Evolutionary conservation across 371 early-diverging fungal genomes (phyloP), one percentile per base, ranked within the genome.

Genomic region (Blyttiomyces sp.): DNA sequence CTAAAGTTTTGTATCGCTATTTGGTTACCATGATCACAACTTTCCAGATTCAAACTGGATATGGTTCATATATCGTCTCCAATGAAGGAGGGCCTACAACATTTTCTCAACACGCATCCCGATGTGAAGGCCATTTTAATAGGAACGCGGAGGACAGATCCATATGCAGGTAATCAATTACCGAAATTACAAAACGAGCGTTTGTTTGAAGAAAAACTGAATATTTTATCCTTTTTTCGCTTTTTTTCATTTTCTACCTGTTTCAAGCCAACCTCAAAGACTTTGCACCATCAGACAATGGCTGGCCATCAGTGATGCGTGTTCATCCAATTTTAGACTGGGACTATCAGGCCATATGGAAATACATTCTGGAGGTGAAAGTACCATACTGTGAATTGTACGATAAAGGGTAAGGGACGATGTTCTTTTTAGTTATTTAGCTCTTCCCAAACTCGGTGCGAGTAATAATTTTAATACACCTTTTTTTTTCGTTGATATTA

Each of bases 251-350:
- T n/a, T n/a, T n/a, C n/a, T n/a, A n/a, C n/a, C n/a, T n/a, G n/a
- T n/a, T n/a, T n/a, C n/a, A 73, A 90, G 89, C 77, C 31, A 76
- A 83, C 19, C 66, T 91, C 69, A 71, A 77, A 19, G 73, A 81
- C 30, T 92, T 95, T 70, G 79, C 82, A 48, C 80, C 83, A 28
- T 92, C 93, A 11, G 94, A 95, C 74, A 72, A 80, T 31, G 93
- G 86, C 56, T 97, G 98, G 96, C 96, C 98, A 32, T 69, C 75
- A 28, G 84, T 93, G 61, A 91, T 94, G 88, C 86, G 98, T 13
- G 86, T 95, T 1, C 89, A 94, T 58, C 96, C 98, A 4, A 86
- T 97, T 24, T 72, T 97, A 26, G 89, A 95, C 70, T 95, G 95
- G 96, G 64, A 77, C 28, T 96, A 92, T 64, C 79, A 80, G 32